These are phyloP conservation scores for Lactarius akahatsu DNA, from an alignment of 768 basidiomycete species.

Conservation along the genomic window DNA sequence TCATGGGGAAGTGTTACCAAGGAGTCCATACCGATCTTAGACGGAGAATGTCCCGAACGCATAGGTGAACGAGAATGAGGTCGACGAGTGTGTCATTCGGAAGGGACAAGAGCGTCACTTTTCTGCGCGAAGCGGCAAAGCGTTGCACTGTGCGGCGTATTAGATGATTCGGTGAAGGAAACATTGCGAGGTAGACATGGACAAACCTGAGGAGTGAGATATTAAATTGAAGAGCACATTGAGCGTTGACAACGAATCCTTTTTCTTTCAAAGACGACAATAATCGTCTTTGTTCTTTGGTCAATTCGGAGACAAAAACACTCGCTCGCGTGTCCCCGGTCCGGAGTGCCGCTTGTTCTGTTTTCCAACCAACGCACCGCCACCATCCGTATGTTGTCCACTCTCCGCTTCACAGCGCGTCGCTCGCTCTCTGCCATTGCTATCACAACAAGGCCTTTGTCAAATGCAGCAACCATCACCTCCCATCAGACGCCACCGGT, in stretches of 20 bases:
- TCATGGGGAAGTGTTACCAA: background rate
- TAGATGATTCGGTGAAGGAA: constrained; percentile 8
- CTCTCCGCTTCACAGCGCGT: constrained; percentile 13
- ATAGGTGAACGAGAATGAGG: constrained; percentile 25
- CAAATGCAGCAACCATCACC: constrained; percentile 10
- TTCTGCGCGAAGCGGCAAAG: background rate
- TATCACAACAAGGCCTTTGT: constrained; percentile 17
- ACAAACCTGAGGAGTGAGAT: constrained; percentile 6
- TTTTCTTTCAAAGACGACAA: constrained; percentile 10
- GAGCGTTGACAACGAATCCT: background rate
- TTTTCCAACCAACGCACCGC: no score
- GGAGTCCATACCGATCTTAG: constrained; percentile 22
- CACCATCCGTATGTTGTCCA: constrained; percentile 16
- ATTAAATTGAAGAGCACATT: constrained; percentile 18
- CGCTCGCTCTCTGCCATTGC: constrained; percentile 14
- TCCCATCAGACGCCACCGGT: constrained; percentile 4
- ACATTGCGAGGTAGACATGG: constrained; percentile 13
- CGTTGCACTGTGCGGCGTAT: constrained; percentile 21
- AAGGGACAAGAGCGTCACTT: constrained; percentile 14
- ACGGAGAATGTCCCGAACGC: constrained; percentile 28
- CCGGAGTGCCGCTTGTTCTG: background rate
- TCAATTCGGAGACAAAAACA: background rate
- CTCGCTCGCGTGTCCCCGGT: background rate
- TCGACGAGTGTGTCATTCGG: constrained; percentile 28
- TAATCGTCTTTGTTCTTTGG: constrained; percentile 21